phyloP scores from a whole-genome alignment of 495 filamentous ascomycete species.

The Talaromyces proteolyticus region DNA sequence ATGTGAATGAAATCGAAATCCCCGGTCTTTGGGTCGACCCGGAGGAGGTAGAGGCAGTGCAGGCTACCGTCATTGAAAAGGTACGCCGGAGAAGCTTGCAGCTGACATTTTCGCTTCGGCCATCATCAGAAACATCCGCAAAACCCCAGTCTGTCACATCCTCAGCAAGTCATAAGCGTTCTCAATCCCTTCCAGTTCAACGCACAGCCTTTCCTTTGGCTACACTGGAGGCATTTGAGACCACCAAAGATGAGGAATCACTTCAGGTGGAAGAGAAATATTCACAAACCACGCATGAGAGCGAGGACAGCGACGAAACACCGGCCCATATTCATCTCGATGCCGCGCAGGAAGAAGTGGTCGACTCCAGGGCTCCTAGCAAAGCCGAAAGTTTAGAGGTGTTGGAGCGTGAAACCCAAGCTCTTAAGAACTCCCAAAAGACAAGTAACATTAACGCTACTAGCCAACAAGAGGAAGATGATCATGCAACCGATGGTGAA shows the following conservation, averaged over 20 bases:
- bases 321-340: neutral
- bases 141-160: too few relatives aligned
- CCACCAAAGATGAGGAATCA: too few relatives aligned
- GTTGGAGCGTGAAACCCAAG: neutral
- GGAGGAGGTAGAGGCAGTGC: constrained; percentile 51
- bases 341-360: neutral
- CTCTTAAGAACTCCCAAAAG: neutral
- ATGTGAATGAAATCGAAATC: constrained; percentile 69
- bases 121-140: too few relatives aligned
- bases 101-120: too few relatives aligned
- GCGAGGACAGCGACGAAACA: too few relatives aligned
- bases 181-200: too few relatives aligned
- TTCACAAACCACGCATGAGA: neutral
- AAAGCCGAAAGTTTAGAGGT: neutral
- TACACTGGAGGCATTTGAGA: too few relatives aligned
- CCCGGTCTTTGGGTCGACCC: constrained; percentile 53
- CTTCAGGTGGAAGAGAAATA: neutral
- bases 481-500: constrained; percentile 9
- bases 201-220: too few relatives aligned
- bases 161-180: too few relatives aligned
- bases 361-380: neutral
- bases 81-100: constrained; percentile 53
- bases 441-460: neutral
- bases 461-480: neutral
- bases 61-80: constrained; percentile 35